A percentile compares a stretch with the other conserved stretches of the same genome.
Conservation (phyloP, 257 asterid species). For the Jasminum sambac region DNA sequence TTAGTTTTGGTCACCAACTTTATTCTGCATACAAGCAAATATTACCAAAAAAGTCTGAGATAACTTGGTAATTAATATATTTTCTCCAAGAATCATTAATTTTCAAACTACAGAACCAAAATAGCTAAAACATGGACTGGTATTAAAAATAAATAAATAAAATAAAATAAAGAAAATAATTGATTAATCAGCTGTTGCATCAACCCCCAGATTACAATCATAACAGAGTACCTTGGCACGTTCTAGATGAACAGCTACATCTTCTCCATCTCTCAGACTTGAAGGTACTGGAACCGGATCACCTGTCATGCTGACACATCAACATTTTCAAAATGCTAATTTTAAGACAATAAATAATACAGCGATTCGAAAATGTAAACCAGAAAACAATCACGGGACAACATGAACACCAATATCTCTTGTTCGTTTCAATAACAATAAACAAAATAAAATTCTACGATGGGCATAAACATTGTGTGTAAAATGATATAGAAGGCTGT, state of each 20-base stretch:
- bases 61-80: not conserved
- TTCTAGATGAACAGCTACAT: conserved; percentile 50
- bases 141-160: no score
- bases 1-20: not conserved
- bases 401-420: not conserved
- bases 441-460: not conserved
- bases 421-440: not conserved
- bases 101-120: conserved; percentile 4
- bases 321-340: conserved; percentile 26
- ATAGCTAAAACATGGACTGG: conserved; percentile 3
- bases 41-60: not conserved
- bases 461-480: not conserved
- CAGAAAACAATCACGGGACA: not conserved
- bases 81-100: not conserved
- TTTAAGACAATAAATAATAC: conserved; percentile 1
- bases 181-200: conserved; percentile 16
- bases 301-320: conserved; percentile 80
- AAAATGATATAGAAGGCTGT: not conserved
- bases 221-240: conserved; percentile 61
- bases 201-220: conserved; percentile 18
- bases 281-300: conserved; percentile 84
- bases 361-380: not conserved
- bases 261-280: conserved; percentile 94
- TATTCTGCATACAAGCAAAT: not conserved
- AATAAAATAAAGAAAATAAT: conserved; percentile 4